These are phyloP conservation scores for Penicillium occitanis DNA, from an alignment of 2,329 filamentous ascomycete genomes.

Conservation along the genomic window DNA sequence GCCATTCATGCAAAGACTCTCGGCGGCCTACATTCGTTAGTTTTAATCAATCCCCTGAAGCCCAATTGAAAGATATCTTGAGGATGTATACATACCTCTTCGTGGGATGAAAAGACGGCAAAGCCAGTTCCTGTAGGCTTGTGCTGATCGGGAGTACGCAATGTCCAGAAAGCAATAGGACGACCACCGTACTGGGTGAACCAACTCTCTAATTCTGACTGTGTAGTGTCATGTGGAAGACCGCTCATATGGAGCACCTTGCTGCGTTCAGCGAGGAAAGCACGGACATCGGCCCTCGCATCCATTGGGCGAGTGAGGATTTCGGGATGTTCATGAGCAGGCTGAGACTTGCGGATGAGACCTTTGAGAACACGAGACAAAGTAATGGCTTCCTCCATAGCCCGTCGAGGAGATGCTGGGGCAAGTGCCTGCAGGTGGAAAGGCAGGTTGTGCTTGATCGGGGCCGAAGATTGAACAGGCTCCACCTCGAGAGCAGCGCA, in stretches of 20 bases:
- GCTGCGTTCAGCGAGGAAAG: constrained; percentile 92
- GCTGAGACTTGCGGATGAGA: constrained; percentile 93
- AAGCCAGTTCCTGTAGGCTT: constrained; percentile 99
- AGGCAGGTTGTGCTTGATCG: constrained; percentile 97
- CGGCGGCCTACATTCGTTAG: constrained; percentile 70
- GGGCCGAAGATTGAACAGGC: constrained; percentile 93
- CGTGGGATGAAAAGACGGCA: constrained; percentile 96
- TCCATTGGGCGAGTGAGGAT: constrained; percentile 95
- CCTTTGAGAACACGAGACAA: constrained; percentile 88
- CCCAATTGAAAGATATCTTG: background rate
- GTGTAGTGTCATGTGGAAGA: constrained; percentile 94
- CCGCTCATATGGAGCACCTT: constrained; percentile 99
- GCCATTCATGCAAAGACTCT: constrained; percentile 98
- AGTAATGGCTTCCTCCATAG: constrained; percentile 96
- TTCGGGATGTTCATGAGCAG: constrained; percentile 87
- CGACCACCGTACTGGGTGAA: constrained; percentile 98
- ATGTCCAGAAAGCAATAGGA: constrained; percentile 98
- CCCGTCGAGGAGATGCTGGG: constrained; percentile 89
- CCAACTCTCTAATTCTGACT: constrained; percentile 98
- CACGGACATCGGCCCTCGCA: constrained; percentile 90
- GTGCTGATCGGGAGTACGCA: constrained; percentile 96
- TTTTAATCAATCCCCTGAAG: background rate
- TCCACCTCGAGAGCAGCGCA: constrained; percentile 98
- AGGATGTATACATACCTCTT: constrained; percentile 67
- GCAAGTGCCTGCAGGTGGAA: constrained; percentile 97